phyloP scores from a whole-genome alignment of 352 stramenopile genomes.

The Globisporangium paroecandrum region DNA sequence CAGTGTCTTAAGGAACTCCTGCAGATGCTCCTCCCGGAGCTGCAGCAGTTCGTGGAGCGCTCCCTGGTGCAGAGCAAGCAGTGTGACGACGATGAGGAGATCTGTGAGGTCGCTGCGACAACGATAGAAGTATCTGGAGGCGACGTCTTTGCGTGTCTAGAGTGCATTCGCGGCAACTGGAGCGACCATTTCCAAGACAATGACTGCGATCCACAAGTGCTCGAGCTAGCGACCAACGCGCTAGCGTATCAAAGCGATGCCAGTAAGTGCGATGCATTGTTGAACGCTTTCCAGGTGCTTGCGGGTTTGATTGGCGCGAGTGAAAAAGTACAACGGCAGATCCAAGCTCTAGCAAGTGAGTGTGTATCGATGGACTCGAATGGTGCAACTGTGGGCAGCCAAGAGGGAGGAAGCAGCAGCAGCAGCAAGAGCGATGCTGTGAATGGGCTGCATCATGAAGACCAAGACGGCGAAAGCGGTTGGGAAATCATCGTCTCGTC shows the following conservation, averaged over 20 bases:
- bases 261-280: not conserved
- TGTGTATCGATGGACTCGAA: not conserved
- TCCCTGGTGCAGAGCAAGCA: not conserved
- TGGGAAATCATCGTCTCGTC: not conserved
- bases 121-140: not conserved
- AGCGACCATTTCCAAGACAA: not conserved
- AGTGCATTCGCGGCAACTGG: not conserved
- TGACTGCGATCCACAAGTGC: not conserved
- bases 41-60: conserved; percentile 1
- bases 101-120: not conserved
- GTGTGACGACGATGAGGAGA: not conserved
- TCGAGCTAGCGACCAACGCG: not conserved
- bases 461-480: not conserved
- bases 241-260: not conserved
- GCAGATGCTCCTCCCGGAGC: not conserved
- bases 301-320: not conserved
- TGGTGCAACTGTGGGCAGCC: not conserved
- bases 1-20: not conserved
- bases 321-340: not conserved
- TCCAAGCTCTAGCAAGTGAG: not conserved
- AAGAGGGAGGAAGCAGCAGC: not conserved
- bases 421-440: not conserved
- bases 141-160: not conserved
- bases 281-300: not conserved
- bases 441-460: not conserved